A percentile compares a stretch with the other conserved stretches of the same genome.
Conservation (phyloP, 1,284 basidiomycete genomes). For the Jaminaea rosea region DNA sequence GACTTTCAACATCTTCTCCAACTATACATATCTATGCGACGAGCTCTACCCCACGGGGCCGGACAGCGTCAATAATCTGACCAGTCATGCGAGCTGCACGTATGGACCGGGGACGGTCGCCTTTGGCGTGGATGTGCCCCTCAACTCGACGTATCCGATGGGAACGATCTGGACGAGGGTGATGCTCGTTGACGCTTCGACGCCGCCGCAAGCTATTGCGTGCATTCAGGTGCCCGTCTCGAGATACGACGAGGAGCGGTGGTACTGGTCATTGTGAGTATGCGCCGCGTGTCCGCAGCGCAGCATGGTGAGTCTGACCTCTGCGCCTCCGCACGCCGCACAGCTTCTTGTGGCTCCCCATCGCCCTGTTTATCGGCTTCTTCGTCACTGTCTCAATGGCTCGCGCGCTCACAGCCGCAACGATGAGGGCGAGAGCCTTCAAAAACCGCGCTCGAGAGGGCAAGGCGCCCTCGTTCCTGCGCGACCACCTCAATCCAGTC, state of each 20-base stretch:
- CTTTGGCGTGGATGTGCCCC: constrained; percentile 66
- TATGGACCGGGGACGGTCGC: constrained; percentile 61
- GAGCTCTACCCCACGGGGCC: constrained; percentile 24
- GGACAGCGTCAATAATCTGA: constrained; percentile 17
- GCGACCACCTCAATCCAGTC: constrained; percentile 29
- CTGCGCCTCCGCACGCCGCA: no score
- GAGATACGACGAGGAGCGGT: constrained; percentile 60
- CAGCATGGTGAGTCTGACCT: no score
- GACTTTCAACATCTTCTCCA: constrained; percentile 31
- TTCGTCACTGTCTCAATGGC: constrained; percentile 71
- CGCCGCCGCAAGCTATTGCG: constrained; percentile 60
- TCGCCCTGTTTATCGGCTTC: constrained; percentile 67
- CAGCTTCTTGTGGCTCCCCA: constrained; percentile 77
- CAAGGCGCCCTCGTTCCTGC: constrained; percentile 25
- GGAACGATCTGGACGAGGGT: constrained; percentile 75
- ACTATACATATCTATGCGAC: constrained; percentile 36
- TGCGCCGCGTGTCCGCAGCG: no score
- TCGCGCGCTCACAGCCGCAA: constrained; percentile 49
- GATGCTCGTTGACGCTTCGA: constrained; percentile 72
- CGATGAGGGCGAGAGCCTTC: constrained; percentile 20
- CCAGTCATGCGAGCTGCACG: constrained; percentile 19
- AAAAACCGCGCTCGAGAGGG: constrained; percentile 36
- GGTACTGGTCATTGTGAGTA: constrained; percentile 62
- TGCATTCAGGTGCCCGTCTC: constrained; percentile 74
- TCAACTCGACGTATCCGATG: constrained; percentile 62